These are phyloP conservation scores for Aspergillus sp. DNA, from an alignment of 2,329 filamentous ascomycete genomes.

Conservation along the genomic window DNA sequence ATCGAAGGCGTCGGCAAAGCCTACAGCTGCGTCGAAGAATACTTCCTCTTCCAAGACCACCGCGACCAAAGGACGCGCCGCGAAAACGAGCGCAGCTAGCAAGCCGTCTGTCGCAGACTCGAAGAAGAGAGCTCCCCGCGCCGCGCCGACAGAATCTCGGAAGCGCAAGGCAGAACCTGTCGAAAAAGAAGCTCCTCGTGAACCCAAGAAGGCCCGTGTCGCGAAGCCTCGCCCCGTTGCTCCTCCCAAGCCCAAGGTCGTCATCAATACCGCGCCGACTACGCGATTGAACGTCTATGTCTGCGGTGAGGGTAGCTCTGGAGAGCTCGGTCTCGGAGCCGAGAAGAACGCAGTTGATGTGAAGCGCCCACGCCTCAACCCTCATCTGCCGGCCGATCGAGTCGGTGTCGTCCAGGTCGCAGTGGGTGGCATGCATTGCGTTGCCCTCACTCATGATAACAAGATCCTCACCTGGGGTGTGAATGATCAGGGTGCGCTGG, in stretches of 20 bases:
- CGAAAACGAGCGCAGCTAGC: conserved; percentile 20
- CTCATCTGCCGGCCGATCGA: conserved; percentile 54
- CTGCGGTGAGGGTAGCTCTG: conserved; percentile 76
- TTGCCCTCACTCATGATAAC: conserved; percentile 75
- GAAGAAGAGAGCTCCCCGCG: conserved; percentile 18
- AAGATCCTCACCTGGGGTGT: conserved; percentile 84
- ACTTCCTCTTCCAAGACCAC: conserved; percentile 20
- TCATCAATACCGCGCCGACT: conserved; percentile 63
- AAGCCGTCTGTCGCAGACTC: conserved; percentile 18
- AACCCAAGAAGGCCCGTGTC: conserved; percentile 32
- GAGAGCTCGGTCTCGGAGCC: conserved; percentile 75
- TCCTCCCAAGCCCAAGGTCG: conserved; percentile 30
- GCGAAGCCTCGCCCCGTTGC: conserved; percentile 15
- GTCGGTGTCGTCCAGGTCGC: conserved; percentile 72
- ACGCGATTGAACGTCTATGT: conserved; percentile 68
- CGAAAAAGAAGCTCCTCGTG: conserved; percentile 25
- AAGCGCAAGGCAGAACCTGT: conserved; percentile 36
- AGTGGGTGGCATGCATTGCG: conserved; percentile 78
- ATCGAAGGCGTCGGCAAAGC: conserved; percentile 20
- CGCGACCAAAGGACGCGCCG: conserved; percentile 21
- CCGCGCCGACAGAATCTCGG: conserved; percentile 16
- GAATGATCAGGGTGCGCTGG: conserved; percentile 79
- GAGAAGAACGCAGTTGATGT: conserved; percentile 68
- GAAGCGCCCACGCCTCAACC: conserved; percentile 70
- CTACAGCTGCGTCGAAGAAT: conserved; percentile 14